Conservation (phyloP, 2,329 filamentous ascomycete genomes). For the Colletotrichum endophyticum region DNA sequence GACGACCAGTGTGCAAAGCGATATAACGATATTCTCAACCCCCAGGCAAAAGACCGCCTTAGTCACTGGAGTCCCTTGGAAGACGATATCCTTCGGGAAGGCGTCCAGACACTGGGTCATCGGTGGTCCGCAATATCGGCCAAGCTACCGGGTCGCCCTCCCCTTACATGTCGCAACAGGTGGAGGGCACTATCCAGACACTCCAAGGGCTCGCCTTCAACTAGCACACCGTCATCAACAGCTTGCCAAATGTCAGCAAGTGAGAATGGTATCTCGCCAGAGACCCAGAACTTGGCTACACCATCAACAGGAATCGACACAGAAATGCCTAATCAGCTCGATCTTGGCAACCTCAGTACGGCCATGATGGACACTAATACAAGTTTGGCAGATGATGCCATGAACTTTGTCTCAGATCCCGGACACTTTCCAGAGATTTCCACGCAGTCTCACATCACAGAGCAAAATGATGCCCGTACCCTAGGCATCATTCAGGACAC, state of each 20-base stretch:
- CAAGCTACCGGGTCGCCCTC: slow-evolving; percentile 27
- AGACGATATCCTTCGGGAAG: slow-evolving; percentile 26
- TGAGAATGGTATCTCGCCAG: background rate
- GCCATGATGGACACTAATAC: background rate
- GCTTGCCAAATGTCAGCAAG: background rate
- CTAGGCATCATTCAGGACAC: background rate
- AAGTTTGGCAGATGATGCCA: background rate
- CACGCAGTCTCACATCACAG: background rate
- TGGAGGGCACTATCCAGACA: slow-evolving; percentile 15
- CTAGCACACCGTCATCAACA: background rate
- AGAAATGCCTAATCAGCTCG: background rate
- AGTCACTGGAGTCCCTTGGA: slow-evolving; percentile 30
- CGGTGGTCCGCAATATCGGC: slow-evolving; percentile 32
- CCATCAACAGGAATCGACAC: background rate
- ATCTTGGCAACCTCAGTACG: background rate
- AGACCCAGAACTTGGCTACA: background rate
- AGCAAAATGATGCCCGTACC: background rate
- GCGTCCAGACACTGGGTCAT: slow-evolving; percentile 28
- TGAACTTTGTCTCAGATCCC: background rate
- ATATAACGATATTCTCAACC: slow-evolving; percentile 32
- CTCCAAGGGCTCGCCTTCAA: background rate
- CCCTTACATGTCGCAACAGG: slow-evolving; percentile 32
- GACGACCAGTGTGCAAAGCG: slow-evolving; percentile 34
- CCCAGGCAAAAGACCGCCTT: slow-evolving; percentile 27
- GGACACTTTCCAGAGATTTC: background rate